phyloP scores from a whole-genome alignment of 1,139 yeast genomes.

The Saccharomyces hybrid region DNA sequence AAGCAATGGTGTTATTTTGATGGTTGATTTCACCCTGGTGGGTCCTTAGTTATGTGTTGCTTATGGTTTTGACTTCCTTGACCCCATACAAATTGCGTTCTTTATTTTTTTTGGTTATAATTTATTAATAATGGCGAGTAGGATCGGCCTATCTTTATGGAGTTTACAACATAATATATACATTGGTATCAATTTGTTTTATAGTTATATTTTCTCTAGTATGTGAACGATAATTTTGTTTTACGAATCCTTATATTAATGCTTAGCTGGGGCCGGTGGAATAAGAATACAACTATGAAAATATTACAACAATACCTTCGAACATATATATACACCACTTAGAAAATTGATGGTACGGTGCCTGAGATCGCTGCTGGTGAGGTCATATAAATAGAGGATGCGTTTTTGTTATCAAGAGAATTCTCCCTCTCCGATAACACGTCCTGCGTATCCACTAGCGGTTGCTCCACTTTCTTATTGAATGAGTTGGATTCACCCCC shows the following conservation, averaged over 20 bases:
- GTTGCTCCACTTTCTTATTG: background rate
- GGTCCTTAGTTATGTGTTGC: slow-evolving; percentile 7
- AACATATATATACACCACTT: background rate
- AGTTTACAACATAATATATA: background rate
- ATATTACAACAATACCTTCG: background rate
- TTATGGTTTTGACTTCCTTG: background rate
- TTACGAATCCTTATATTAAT: background rate
- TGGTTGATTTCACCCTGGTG: slow-evolving; percentile 39
- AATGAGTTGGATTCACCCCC: background rate
- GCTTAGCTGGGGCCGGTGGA: background rate
- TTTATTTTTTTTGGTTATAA: background rate
- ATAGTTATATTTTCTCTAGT: background rate
- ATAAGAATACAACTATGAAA: background rate
- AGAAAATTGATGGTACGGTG: background rate
- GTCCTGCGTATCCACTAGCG: background rate
- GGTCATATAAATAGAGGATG: background rate
- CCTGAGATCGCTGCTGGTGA: background rate
- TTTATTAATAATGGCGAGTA: background rate
- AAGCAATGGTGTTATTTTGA: slow-evolving; percentile 52
- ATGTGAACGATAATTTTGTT: background rate
- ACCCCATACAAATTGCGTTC: background rate
- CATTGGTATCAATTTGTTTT: background rate
- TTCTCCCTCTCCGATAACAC: background rate
- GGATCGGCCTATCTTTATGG: background rate
- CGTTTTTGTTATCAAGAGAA: background rate